These are phyloP conservation scores for Kappamyces sp. DNA, from an alignment of 192 early-diverging fungal genomes.

Conservation along the genomic window DNA sequence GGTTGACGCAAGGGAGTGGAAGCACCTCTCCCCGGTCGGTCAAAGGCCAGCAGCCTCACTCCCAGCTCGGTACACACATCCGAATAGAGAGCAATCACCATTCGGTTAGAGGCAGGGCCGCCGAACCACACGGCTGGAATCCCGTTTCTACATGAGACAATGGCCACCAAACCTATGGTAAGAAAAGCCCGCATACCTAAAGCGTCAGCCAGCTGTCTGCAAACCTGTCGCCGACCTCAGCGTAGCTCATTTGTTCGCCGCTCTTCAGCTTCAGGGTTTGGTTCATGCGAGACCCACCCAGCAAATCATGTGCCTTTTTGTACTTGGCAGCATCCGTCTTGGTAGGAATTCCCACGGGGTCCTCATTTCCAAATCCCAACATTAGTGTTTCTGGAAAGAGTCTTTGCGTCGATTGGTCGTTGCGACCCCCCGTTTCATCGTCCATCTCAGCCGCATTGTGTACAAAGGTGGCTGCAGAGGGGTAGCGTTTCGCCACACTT, in stretches of 20 bases:
- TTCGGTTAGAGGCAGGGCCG: constrained; percentile 11
- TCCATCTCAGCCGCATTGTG: background rate
- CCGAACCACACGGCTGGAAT: constrained; percentile 15
- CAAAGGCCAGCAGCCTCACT: constrained; percentile 14
- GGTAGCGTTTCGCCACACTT: background rate
- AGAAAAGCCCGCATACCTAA: no score
- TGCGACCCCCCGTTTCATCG: background rate
- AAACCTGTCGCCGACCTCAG: constrained; percentile 1
- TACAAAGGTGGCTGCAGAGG: background rate
- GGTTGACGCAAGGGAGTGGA: constrained; percentile 9
- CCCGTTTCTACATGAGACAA: background rate
- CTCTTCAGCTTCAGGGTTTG: constrained; percentile 1
- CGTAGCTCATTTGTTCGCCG: constrained; percentile 14
- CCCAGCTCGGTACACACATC: constrained; percentile 13
- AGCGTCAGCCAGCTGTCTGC: no score
- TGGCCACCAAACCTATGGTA: no score
- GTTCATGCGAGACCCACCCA: background rate
- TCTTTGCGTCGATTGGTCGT: background rate
- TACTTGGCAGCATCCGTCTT: constrained; percentile 8
- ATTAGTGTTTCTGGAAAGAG: constrained; percentile 5
- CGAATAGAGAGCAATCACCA: constrained; percentile 14
- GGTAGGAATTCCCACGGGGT: background rate
- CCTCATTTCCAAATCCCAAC: constrained; percentile 16
- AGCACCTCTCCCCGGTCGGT: constrained; percentile 16
- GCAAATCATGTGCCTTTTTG: constrained; percentile 11